phyloP scores from a whole-genome alignment of 2,329 filamentous ascomycete species.

The Aphanoascus verrucosus region DNA sequence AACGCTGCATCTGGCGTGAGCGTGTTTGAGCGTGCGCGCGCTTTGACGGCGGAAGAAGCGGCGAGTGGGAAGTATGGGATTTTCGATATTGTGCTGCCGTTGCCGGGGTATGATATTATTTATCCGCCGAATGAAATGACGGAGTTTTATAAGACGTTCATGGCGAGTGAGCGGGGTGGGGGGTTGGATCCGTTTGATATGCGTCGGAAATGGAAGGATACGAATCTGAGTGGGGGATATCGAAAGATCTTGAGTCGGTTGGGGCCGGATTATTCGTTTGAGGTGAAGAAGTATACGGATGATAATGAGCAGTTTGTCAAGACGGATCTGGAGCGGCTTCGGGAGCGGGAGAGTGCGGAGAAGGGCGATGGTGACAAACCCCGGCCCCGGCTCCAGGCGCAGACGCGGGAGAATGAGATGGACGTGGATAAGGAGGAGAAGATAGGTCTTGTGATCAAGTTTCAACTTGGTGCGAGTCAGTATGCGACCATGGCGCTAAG shows the following conservation, averaged over 20 bases:
- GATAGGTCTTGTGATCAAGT: slow-evolving; percentile 58
- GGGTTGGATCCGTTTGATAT: slow-evolving; percentile 72
- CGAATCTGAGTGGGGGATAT: slow-evolving; percentile 80
- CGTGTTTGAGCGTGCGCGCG: slow-evolving; percentile 57
- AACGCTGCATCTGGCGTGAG: slow-evolving; percentile 45
- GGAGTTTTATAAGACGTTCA: slow-evolving; percentile 75
- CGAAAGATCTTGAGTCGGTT: slow-evolving; percentile 71
- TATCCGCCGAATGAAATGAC: slow-evolving; percentile 79
- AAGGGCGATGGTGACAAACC: slow-evolving; percentile 8
- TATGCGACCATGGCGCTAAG: slow-evolving; percentile 77
- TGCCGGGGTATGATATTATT: slow-evolving; percentile 80
- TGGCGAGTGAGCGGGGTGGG: slow-evolving; percentile 69
- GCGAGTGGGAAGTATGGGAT: slow-evolving; percentile 65
- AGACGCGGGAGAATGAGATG: slow-evolving; percentile 4
- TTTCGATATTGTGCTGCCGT: slow-evolving; percentile 80
- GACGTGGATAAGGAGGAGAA: slow-evolving; percentile 34
- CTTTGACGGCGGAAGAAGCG: slow-evolving; percentile 67
- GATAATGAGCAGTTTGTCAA: slow-evolving; percentile 74
- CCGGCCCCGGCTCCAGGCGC: too few relatives aligned
- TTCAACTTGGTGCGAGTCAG: slow-evolving; percentile 67
- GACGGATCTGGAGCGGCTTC: slow-evolving; percentile 68
- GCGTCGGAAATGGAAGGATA: slow-evolving; percentile 74
- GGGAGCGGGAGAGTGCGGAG: slow-evolving; percentile 26
- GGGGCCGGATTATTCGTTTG: slow-evolving; percentile 50
- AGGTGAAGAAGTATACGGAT: slow-evolving; percentile 55